Evolutionary conservation across 164 flowering plant genomes (phyloP).

Genomic region (Brasenia schreberi): DNA sequence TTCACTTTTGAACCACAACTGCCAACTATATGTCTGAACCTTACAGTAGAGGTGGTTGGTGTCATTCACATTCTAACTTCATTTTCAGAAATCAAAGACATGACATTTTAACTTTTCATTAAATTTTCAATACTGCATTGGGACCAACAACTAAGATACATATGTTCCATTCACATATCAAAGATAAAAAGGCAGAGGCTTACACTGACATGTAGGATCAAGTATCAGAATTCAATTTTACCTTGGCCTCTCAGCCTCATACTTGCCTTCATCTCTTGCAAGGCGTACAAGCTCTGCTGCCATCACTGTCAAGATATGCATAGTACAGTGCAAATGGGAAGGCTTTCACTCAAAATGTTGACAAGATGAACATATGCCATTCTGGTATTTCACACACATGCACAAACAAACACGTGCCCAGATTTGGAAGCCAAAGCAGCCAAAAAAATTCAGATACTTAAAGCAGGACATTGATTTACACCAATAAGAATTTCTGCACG

Average conservation of each 20-base stretch:
- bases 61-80: too few species aligned
- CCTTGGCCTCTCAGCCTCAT: slow-evolving; percentile 79
- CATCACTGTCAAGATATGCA: slow-evolving; percentile 57
- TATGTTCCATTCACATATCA: neutral
- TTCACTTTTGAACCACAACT: too few species aligned
- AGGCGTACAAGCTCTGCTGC: slow-evolving; percentile 91
- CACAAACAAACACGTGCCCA: neutral
- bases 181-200: neutral
- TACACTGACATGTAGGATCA: neutral
- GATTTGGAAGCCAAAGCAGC: neutral
- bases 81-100: too few species aligned
- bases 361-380: too few species aligned
- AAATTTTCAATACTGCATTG: neutral
- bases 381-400: too few species aligned
- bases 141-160: too few species aligned
- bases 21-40: too few species aligned
- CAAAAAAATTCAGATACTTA: neutral
- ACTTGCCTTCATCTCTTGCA: slow-evolving; percentile 48
- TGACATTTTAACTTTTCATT: too few species aligned
- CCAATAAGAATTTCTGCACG: neutral
- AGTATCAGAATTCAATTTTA: slow-evolving; percentile 5
- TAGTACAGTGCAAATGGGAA: neutral
- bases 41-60: too few species aligned
- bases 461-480: too few species aligned
- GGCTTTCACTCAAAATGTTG: neutral